phyloP scores from a whole-genome alignment of 2,329 filamentous ascomycete genomes.

The Colletotrichum sansevieriae region DNA sequence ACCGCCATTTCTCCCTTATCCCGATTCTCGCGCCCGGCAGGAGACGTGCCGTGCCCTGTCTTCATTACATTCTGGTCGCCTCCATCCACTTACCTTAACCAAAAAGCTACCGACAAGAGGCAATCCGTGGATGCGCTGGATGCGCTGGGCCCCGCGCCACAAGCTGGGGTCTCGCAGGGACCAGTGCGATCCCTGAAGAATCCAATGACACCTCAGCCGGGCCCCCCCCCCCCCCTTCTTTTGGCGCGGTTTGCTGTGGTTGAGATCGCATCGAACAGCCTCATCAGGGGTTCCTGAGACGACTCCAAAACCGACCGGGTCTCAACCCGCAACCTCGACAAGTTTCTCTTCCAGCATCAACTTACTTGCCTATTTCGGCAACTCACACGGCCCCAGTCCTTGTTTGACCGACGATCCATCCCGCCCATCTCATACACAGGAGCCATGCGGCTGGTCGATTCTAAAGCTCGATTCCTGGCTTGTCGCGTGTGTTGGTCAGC shows the following conservation, averaged over 20 bases:
- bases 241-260: background rate
- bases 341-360: background rate
- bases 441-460: slow-evolving; percentile 1
- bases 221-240: background rate
- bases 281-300: slow-evolving; percentile 41
- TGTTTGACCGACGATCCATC: slow-evolving; percentile 5
- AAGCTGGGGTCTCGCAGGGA: background rate
- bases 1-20: background rate
- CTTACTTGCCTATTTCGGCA: slow-evolving; percentile 4
- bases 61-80: background rate
- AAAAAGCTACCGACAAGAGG: slow-evolving; percentile 21
- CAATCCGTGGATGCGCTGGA: too few species aligned
- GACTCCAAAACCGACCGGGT: slow-evolving; percentile 37
- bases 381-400: background rate
- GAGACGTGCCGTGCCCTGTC: slow-evolving; percentile 19
- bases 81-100: slow-evolving; percentile 9
- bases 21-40: slow-evolving; percentile 6
- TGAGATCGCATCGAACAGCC: slow-evolving; percentile 40
- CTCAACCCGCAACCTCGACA: slow-evolving; percentile 19
- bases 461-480: background rate
- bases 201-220: background rate
- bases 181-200: slow-evolving; percentile 11
- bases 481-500: background rate
- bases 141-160: background rate
- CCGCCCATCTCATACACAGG: slow-evolving; percentile 32